phyloP scores from a whole-genome alignment of 2,329 filamentous ascomycete genomes.

The Botryotinia globosa region DNA sequence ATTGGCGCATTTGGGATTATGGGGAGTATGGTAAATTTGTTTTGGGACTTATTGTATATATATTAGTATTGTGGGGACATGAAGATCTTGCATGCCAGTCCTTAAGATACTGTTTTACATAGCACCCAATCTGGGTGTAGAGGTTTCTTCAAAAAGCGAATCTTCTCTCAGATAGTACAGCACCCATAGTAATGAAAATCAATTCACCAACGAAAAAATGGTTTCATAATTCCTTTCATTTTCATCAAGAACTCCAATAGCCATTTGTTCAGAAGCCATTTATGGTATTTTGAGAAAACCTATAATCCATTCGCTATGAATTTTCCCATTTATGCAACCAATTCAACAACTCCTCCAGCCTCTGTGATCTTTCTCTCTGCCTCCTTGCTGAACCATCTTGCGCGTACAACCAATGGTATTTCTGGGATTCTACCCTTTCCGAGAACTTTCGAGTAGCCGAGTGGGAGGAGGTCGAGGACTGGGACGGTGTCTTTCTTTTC shows the following conservation, averaged over 20 bases:
- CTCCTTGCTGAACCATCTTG: slow-evolving; percentile 91
- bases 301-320: slow-evolving; percentile 25
- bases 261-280: slow-evolving; percentile 21
- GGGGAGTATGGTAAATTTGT: slow-evolving; percentile 21
- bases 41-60: slow-evolving; percentile 26
- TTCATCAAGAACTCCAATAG: slow-evolving; percentile 24
- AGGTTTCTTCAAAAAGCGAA: background rate
- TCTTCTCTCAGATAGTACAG: background rate
- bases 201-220: slow-evolving; percentile 20
- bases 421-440: slow-evolving; percentile 96
- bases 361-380: slow-evolving; percentile 99
- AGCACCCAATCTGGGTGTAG: slow-evolving; percentile 13
- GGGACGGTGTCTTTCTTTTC: slow-evolving; percentile 85
- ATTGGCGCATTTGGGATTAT: slow-evolving; percentile 7
- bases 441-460: slow-evolving; percentile 98
- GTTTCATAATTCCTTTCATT: slow-evolving; percentile 21
- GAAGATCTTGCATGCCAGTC: slow-evolving; percentile 17
- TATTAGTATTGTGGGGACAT: slow-evolving; percentile 20
- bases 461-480: slow-evolving; percentile 94
- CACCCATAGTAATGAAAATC: slow-evolving; percentile 19
- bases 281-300: slow-evolving; percentile 21
- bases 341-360: slow-evolving; percentile 91
- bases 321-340: slow-evolving; percentile 70
- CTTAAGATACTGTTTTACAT: slow-evolving; percentile 25
- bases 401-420: slow-evolving; percentile 90